Percentiles rank a stretch among this genome's conserved stretches.
Conservation (phyloP, 768 basidiomycete species). For the Psilocybe subaeruginosa region DNA sequence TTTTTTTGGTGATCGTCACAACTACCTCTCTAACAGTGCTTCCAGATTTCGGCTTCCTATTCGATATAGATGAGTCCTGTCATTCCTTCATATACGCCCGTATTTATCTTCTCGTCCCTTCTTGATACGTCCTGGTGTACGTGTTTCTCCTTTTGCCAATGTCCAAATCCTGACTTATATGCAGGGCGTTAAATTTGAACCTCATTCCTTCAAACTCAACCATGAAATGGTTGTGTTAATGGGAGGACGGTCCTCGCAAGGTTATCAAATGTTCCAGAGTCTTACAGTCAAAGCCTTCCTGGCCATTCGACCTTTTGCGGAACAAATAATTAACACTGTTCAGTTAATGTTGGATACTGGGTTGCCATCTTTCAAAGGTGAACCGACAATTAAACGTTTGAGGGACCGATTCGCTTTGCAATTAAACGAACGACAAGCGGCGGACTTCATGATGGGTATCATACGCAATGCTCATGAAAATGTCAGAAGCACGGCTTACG, state of each 20-base stretch:
- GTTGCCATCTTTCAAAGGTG: conserved; percentile 96
- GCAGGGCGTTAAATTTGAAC: conserved; percentile 98
- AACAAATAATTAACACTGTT: conserved; percentile 86
- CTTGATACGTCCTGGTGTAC: conserved; percentile 70
- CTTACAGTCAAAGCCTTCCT: conserved; percentile 97
- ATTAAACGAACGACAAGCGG: conserved; percentile 87
- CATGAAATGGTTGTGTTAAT: conserved; percentile 99
- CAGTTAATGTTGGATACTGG: conserved; percentile 95
- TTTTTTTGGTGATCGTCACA: background rate
- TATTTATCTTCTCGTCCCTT: conserved; percentile 26
- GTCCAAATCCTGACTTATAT: conserved; percentile 5
- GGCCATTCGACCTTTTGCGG: conserved; percentile 91
- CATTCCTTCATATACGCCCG: conserved; percentile 17
- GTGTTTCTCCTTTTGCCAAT: conserved; percentile 20
- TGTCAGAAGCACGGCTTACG: conserved; percentile 89
- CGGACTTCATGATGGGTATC: conserved; percentile 89
- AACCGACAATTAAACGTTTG: conserved; percentile 85
- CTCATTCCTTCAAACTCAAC: conserved; percentile 96
- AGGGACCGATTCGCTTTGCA: conserved; percentile 85
- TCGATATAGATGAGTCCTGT: conserved; percentile 92
- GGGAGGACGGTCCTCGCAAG: conserved; percentile 94
- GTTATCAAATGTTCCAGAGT: conserved; percentile 92
- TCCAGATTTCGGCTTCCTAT: conserved; percentile 93
- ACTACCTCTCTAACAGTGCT: background rate
- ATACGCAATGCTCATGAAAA: conserved; percentile 96